Conservation (phyloP, 2,329 filamentous ascomycete genomes). For the Penicillium nordicum region DNA sequence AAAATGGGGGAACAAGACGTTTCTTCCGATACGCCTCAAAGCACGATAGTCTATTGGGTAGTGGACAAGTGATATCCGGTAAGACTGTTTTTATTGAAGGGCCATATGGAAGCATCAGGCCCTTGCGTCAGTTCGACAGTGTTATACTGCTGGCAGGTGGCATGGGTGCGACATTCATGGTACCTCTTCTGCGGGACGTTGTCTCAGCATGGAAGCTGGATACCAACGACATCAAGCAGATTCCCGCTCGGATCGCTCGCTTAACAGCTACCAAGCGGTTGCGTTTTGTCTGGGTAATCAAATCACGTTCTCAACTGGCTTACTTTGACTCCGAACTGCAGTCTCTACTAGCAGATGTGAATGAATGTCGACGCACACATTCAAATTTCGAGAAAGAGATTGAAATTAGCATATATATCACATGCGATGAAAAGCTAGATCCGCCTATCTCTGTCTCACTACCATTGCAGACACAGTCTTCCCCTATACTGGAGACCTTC, state of each 20-base stretch:
- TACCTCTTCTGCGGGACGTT: conserved; percentile 57
- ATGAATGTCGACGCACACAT: conserved; percentile 31
- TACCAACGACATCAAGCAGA: conserved; percentile 11
- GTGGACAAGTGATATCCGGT: conserved; percentile 14
- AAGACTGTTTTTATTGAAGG: conserved; percentile 52
- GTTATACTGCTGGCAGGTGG: conserved; percentile 59
- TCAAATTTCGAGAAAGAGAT: conserved; percentile 42
- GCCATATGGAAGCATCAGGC: conserved; percentile 51
- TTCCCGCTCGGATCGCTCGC: conserved; percentile 13
- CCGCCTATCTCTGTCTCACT: conserved; percentile 26
- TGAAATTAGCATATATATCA: conserved; percentile 54
- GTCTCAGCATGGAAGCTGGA: conserved; percentile 46
- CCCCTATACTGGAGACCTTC: background rate
- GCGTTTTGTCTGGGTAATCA: conserved; percentile 59
- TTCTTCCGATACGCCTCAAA: conserved; percentile 53
- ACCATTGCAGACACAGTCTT: background rate
- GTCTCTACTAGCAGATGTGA: conserved; percentile 43
- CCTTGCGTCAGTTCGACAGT: conserved; percentile 59
- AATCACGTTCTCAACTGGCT: conserved; percentile 49
- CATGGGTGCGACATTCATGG: conserved; percentile 58
- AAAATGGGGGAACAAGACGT: conserved; percentile 51
- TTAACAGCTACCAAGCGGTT: conserved; percentile 48
- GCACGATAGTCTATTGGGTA: conserved; percentile 24
- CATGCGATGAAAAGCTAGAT: conserved; percentile 50
- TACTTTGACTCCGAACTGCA: conserved; percentile 55